Evolutionary conservation across 176 grass and related monocot species (phyloP).

Genomic region (Carex kokanica): DNA sequence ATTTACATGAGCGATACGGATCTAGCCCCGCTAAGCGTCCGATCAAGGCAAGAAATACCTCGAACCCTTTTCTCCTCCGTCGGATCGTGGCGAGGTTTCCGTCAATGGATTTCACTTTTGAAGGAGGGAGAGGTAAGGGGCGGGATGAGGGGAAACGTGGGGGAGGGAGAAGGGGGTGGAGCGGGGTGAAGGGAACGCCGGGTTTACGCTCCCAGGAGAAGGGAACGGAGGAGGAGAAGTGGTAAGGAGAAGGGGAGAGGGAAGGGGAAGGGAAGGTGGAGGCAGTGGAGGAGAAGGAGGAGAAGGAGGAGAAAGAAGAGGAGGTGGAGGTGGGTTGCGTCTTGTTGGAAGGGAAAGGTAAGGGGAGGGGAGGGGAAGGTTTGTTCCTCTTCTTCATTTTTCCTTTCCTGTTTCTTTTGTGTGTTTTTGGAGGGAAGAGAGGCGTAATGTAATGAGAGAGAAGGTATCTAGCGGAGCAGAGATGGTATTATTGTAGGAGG

Average conservation of each 20-base stretch:
- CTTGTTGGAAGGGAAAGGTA: constrained; percentile 6
- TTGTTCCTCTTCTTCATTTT: constrained; percentile 20
- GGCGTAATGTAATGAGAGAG: background rate
- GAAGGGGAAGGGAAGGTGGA: constrained; percentile 48
- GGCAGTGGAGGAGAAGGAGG: constrained; percentile 31
- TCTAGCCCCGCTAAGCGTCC: background rate
- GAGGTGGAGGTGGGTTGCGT: background rate
- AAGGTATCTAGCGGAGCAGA: background rate
- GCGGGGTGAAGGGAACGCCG: constrained; percentile 62
- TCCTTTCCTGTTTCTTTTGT: background rate
- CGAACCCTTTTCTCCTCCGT: constrained; percentile 19
- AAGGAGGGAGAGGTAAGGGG: constrained; percentile 37
- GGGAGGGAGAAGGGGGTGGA: constrained; percentile 1
- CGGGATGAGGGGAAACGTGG: background rate
- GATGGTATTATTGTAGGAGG: background rate
- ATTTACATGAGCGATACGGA: constrained; percentile 15
- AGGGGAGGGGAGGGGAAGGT: background rate
- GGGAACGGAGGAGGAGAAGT: constrained; percentile 48
- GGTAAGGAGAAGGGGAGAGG: constrained; percentile 46
- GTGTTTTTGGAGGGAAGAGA: background rate
- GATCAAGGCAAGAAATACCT: constrained; percentile 22
- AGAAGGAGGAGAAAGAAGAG: constrained; percentile 30
- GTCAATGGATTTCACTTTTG: constrained; percentile 35
- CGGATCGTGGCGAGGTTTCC: constrained; percentile 20
- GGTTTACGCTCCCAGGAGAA: constrained; percentile 87